A percentile compares a stretch with the other conserved stretches of the same genome.
Evolutionary conservation across 805 yeast genomes (phyloP).

Genomic region (Suhomyces tanzawaensis): DNA sequence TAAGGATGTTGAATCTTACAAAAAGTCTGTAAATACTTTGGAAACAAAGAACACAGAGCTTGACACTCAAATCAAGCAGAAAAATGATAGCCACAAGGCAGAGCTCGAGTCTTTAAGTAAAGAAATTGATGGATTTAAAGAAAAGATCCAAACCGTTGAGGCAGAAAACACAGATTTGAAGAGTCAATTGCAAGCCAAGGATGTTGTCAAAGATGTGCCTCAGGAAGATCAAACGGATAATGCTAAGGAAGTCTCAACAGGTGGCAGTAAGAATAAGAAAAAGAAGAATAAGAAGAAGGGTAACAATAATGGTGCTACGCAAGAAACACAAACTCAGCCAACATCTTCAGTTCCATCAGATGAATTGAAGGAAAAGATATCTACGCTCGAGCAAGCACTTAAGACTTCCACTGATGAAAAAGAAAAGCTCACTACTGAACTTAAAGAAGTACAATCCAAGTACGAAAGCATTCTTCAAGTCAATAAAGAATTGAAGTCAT

Average conservation of each 20-base stretch:
- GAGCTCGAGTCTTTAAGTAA: neutral
- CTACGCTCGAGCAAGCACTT: neutral
- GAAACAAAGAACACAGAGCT: neutral
- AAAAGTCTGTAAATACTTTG: neutral
- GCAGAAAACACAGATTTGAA: neutral
- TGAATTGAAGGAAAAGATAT: neutral
- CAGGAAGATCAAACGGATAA: neutral
- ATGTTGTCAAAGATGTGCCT: neutral
- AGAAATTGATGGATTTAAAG: neutral
- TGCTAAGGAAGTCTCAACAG: conserved; percentile 4
- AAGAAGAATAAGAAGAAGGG: conserved; percentile 20
- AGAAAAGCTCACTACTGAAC: conserved; percentile 3
- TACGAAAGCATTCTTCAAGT: conserved; percentile 12
- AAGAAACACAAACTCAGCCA: neutral
- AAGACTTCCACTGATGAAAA: conserved; percentile 5
- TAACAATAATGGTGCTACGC: neutral
- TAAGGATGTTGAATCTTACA: neutral
- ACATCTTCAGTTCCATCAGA: neutral
- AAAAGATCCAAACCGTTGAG: neutral
- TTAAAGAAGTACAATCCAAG: conserved; percentile 14
- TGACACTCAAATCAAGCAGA: neutral
- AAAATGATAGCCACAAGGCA: neutral
- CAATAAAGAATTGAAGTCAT: conserved; percentile 21
- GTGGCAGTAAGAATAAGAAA: conserved; percentile 19
- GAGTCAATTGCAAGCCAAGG: neutral